Evolutionary conservation across 225 moss, liverwort and hornwort genomes (phyloP).

Genomic region (Climacium dendroides): DNA sequence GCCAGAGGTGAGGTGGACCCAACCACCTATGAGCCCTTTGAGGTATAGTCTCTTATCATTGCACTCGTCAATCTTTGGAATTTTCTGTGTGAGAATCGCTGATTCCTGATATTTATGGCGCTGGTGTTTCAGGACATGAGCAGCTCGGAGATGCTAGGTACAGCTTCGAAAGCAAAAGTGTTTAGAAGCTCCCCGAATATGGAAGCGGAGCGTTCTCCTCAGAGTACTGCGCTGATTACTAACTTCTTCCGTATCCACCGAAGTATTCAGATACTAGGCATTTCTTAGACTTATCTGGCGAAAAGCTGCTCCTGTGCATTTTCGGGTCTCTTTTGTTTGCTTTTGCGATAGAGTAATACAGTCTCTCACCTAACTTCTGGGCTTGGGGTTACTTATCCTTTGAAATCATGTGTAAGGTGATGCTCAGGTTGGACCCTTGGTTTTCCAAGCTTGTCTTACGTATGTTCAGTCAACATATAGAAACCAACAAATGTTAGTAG

Average conservation of each 20-base stretch:
- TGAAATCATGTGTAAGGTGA: background rate
- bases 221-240: conserved; percentile 41
- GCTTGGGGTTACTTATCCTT: background rate
- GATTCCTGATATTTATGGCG: background rate
- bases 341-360: background rate
- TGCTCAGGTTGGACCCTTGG: background rate
- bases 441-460: background rate
- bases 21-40: conserved; percentile 51
- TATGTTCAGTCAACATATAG: background rate
- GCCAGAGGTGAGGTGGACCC: conserved; percentile 87
- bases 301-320: background rate
- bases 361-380: background rate
- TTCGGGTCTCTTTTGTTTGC: background rate
- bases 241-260: conserved; percentile 81
- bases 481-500: background rate
- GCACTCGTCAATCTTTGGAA: background rate
- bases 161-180: background rate
- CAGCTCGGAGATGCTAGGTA: background rate
- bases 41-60: conserved; percentile 35
- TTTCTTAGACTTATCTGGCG: background rate
- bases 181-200: background rate
- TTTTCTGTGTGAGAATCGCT: background rate
- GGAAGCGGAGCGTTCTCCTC: conserved; percentile 16
- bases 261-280: background rate
- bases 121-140: conserved; percentile 17